phyloP scores from a whole-genome alignment of 73 alveolate genomes.

The Tetrahymena elliotti region DNA sequence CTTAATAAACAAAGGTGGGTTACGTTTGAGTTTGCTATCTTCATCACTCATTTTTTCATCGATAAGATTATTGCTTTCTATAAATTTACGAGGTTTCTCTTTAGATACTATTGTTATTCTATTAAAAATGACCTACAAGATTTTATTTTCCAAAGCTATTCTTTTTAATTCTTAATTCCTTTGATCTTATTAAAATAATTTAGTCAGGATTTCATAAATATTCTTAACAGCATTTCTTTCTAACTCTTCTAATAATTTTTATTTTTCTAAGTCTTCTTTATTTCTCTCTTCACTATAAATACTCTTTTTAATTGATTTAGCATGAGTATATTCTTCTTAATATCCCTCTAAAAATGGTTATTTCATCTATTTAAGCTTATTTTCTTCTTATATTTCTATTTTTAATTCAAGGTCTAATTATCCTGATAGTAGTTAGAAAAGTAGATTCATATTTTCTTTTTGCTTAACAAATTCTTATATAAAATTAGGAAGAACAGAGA shows the following conservation, averaged over 20 bases:
- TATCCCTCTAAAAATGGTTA: neutral
- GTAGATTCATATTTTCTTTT: conserved; percentile 43
- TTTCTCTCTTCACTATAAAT: neutral
- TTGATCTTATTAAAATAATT: conserved; percentile 47
- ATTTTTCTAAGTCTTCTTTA: conserved; percentile 9
- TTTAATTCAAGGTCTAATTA: conserved; percentile 37
- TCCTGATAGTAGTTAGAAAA: conserved; percentile 61
- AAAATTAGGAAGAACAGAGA: conserved; percentile 56
- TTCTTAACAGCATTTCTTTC: conserved; percentile 56
- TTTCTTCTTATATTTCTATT: neutral
- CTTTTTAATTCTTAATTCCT: conserved; percentile 49
- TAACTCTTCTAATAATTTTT: conserved; percentile 53
- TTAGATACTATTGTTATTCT: conserved; percentile 55
- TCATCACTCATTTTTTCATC: neutral
- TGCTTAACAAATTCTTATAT: conserved; percentile 54
- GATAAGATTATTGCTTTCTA: neutral
- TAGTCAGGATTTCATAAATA: conserved; percentile 39
- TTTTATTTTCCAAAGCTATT: conserved; percentile 49
- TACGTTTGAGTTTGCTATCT: neutral
- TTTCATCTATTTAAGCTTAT: neutral
- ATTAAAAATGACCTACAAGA: conserved; percentile 39
- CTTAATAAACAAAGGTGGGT: neutral
- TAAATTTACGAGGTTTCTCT: conserved; percentile 33
- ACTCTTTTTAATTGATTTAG: neutral
- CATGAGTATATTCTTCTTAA: neutral